Evolutionary conservation across 345 rosid genomes (phyloP).

Genomic region (Raphanus sativus): DNA sequence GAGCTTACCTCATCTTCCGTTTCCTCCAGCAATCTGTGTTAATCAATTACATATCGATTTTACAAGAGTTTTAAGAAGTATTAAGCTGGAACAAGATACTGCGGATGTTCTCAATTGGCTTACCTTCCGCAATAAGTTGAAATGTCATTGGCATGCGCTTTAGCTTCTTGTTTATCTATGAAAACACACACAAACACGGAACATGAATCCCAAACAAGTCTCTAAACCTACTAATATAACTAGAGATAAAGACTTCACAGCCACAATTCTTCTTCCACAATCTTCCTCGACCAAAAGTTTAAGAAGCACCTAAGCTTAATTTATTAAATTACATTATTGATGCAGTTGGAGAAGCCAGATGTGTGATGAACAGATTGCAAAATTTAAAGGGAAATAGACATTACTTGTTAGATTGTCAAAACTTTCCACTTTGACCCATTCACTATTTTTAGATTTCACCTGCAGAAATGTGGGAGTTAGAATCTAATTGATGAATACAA

Average conservation of each 20-base stretch:
- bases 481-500: background rate
- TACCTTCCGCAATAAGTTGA: constrained; percentile 95
- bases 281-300: background rate
- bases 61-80: background rate
- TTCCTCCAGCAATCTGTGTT: constrained; percentile 76
- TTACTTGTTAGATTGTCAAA: constrained; percentile 68
- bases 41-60: background rate
- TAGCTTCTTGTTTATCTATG: constrained; percentile 88
- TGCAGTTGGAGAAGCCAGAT: background rate
- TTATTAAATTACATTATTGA: background rate
- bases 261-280: constrained; percentile 13
- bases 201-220: constrained; percentile 8
- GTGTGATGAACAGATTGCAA: background rate
- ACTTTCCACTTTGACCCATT: constrained; percentile 68
- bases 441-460: constrained; percentile 50
- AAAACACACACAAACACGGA: constrained; percentile 19
- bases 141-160: constrained; percentile 76
- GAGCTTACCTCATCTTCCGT: constrained; percentile 84
- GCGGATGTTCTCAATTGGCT: constrained; percentile 28
- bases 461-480: constrained; percentile 41
- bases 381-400: constrained; percentile 12
- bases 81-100: background rate
- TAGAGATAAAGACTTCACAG: constrained; percentile 9
- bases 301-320: background rate
- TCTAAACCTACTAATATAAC: background rate